Evolutionary conservation across 192 early-diverging fungal species (phyloP), one percentile per base, ranked within the genome.

Genomic region (Coemansia sp.): DNA sequence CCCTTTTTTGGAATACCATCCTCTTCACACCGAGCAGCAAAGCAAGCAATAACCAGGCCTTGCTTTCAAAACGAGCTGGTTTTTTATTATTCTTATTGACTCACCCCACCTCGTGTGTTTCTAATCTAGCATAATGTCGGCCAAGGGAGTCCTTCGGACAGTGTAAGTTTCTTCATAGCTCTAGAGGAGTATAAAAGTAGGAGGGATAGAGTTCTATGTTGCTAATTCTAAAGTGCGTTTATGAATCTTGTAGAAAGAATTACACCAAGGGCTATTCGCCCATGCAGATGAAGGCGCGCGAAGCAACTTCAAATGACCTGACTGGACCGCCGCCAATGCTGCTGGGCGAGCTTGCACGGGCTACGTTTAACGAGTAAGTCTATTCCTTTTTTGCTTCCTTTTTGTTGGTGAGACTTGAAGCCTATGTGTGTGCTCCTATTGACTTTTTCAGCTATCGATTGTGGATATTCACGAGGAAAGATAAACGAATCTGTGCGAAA

Each of bases 251-350:
- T 82, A 92, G 89, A 59, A 94, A 94, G 84, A 94, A 94, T 79
- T 91, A 89, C 76, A 88, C 89, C 62, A 91, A 90, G 70, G 94
- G 95, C 8, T 97, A 94, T 73, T 85, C 90, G 53, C 92, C 95
- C 66, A 88, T 94, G 31, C 93, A 97, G 75, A 87, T 88, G 79
- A 97, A 94, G 85, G 95, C 95, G 52, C 85, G 88, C 54, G 81
- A 86, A 55, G 91, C 89, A 13, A 92, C 91, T 4, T 90, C 88
- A 2, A 92, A 91, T 67, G 88, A 91, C 67, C 79, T 86, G 57
- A 86, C 88, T 72, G 88, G 86, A 8, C 92, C 94, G 15, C 85
- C 89, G 14, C 85, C 85, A 17, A 59, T 82, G 2, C 76, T 90
- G 57, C 91, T 98, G 92, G 82, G 83, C 61, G 91, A 94, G 57